Base-by-base conservation (phyloP, 768 basidiomycete genomes). In the Wakefieldia striispora region DNA sequence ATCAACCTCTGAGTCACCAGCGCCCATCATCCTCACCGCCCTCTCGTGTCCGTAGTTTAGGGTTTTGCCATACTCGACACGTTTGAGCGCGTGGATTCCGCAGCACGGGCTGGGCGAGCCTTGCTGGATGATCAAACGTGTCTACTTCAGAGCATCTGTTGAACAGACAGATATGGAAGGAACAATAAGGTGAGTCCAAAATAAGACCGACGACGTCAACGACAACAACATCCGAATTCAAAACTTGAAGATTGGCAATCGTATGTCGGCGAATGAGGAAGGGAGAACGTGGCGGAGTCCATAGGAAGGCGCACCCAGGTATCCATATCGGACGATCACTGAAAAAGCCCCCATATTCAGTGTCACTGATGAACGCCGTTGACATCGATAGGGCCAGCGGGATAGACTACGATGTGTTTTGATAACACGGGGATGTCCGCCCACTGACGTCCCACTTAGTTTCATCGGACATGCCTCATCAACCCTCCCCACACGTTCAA, bases 401-500 rank as follows among this genome's bases (percentile, higher is more conserved):
- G 29, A n/a, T 16, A 10, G 19, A n/a, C 24, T 17, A 31, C 12
- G 11, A 33, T 33, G 33, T 33, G 33, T 6, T 8, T 21, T 37
- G 59, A 61, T 61, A 56, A 45, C 42, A 50, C 45, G 56, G 58
- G 49, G 49, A 43, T 37, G 45, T 40, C 48, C 11, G 8, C 20
- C 14, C 16, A 20, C 40, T 16, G 14, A 41, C 45, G n/a, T 20
- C 29, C 21, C 12, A 43, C 17, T 14, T 10, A 14, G 43, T 41
- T 45, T 41, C 44, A 47, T 12, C 33, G 37, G 33, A 33, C 54
- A 47, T 14, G 42, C 42, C 27, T 20, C 44, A 33, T 39, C 31
- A 17, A 7, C 39, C 36, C 20, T 29, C 20, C 42, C 40, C 29
- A 35, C 43, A 47, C 42, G 33, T 37, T 35, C 31, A 5, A 40